Conservation (phyloP, 495 filamentous ascomycete species). For the Thozetella sp. region DNA sequence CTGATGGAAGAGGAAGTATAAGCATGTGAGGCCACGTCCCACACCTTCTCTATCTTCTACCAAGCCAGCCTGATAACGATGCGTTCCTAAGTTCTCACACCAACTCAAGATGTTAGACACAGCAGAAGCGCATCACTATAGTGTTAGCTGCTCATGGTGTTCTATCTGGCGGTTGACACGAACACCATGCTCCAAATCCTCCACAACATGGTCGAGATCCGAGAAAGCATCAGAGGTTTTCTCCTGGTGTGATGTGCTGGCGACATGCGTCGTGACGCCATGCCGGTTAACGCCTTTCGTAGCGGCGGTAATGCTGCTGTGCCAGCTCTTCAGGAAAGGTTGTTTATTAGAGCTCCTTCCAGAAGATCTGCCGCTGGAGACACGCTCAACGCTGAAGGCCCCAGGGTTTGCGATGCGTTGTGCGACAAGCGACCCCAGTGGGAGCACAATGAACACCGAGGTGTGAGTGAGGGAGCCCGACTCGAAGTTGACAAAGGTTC, state of each 20-base stretch:
- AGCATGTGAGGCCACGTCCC: no score
- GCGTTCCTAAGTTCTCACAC: no score
- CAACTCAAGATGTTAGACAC: no score
- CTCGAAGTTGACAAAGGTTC: slow-evolving; percentile 43
- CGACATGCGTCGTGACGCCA: not conserved
- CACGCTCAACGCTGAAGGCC: not conserved
- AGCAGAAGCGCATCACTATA: no score
- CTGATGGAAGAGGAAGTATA: no score
- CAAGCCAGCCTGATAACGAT: no score
- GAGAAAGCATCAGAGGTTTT: not conserved
- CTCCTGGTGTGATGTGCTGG: not conserved
- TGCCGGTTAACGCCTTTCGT: not conserved
- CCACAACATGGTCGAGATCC: not conserved
- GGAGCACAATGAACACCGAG: slow-evolving; percentile 72
- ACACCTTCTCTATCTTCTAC: no score
- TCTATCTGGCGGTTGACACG: slow-evolving; percentile 4
- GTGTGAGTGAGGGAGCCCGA: slow-evolving; percentile 64
- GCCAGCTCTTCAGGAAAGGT: slow-evolving; percentile 5
- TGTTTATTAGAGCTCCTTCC: not conserved
- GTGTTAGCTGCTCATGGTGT: not conserved
- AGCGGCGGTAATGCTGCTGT: not conserved
- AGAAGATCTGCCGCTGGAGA: not conserved
- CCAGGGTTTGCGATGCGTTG: slow-evolving; percentile 31
- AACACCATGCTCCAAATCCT: not conserved
- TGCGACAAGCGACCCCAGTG: slow-evolving; percentile 82